Base-by-base conservation (phyloP, 2,329 filamentous ascomycete genomes). In the Lomentospora prolificans region DNA sequence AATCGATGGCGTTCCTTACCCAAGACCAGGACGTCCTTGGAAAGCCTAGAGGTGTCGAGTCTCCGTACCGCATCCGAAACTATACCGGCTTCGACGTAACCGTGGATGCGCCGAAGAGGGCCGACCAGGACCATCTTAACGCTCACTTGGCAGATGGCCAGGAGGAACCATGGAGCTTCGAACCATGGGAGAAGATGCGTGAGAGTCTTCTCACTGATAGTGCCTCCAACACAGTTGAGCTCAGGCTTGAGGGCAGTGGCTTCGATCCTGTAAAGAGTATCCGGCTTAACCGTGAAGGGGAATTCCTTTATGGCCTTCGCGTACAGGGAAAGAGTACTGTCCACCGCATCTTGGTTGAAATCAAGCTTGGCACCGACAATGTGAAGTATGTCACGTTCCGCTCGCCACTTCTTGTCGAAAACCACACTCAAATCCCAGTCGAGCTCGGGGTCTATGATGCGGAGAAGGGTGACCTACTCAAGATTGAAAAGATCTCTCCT, bases 341-440 rank as follows among this genome's bases (percentile, higher is more conserved):
- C 60, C 95, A 99, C 68, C 87, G 91, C 22, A 80, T 99, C 17
- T 82, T 97, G 24, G 91, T 97, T 0, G 94, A 99, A 57, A 87
- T 99, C 55, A 89, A 82, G 55, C 78, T 99, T 24, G 94, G 90
- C n/a, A 74, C 82, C 0, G 92, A 99, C 73, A 97, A 97, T 64
- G 89, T 99, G 72, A 99, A 99, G 73, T 95, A 95, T 67, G 95
- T 99, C 65, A 99, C 91, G 1, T 85, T 99, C 64, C 83, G 94
- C 25, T 97, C 92, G 17, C 94, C 94, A 1, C 74, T 99, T 1
- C 73, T 96, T 0, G 84, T 99, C 6, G 94, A 99, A 67, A 99
- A 99, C 69, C 88, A 94, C 60, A 99, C 94, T 0, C 90, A 99
- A 66, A 96, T 99, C 46, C 92, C 94, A 0, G 85, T 99, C 12